Evolutionary conservation across 176 grass and related monocot genomes (phyloP).

Genomic region (Melocanna baccifera): DNA sequence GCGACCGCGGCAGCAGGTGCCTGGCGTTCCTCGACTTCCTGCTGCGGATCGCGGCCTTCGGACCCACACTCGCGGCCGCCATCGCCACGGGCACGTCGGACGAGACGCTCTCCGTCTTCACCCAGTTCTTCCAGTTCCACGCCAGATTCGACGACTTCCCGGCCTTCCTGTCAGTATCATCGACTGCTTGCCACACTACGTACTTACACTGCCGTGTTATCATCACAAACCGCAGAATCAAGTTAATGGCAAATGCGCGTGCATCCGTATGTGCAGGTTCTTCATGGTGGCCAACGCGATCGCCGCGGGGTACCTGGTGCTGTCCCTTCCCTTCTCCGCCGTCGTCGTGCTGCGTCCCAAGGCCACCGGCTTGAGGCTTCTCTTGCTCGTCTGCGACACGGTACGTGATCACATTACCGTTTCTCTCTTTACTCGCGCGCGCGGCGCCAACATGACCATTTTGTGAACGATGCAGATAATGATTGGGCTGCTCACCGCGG

Average conservation of each 20-base stretch:
- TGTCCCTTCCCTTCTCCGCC: slow-evolving; percentile 74
- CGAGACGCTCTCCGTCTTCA: slow-evolving; percentile 76
- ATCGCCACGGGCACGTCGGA: slow-evolving; percentile 64
- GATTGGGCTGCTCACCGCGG: slow-evolving; percentile 51
- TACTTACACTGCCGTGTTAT: too few species aligned
- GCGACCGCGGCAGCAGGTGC: slow-evolving; percentile 46
- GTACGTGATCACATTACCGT: neutral
- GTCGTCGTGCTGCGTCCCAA: slow-evolving; percentile 41
- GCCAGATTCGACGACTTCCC: slow-evolving; percentile 78
- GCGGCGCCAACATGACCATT: neutral
- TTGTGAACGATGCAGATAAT: slow-evolving; percentile 45
- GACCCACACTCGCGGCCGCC: slow-evolving; percentile 60
- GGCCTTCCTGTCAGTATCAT: slow-evolving; percentile 37
- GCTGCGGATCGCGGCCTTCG: slow-evolving; percentile 58
- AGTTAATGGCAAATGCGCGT: neutral
- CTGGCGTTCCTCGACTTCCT: slow-evolving; percentile 68
- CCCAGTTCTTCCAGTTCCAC: slow-evolving; percentile 76
- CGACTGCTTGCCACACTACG: neutral
- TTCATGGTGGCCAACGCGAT: slow-evolving; percentile 59
- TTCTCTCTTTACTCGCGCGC: neutral
- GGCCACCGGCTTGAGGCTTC: slow-evolving; percentile 44
- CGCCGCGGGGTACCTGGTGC: slow-evolving; percentile 68
- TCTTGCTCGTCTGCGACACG: slow-evolving; percentile 65
- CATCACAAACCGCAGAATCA: neutral
- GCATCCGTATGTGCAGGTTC: slow-evolving; percentile 43